Evolutionary conservation across 768 basidiomycete species (phyloP), one percentile per base, ranked within the genome.

Genomic region (Suillus weaverae): DNA sequence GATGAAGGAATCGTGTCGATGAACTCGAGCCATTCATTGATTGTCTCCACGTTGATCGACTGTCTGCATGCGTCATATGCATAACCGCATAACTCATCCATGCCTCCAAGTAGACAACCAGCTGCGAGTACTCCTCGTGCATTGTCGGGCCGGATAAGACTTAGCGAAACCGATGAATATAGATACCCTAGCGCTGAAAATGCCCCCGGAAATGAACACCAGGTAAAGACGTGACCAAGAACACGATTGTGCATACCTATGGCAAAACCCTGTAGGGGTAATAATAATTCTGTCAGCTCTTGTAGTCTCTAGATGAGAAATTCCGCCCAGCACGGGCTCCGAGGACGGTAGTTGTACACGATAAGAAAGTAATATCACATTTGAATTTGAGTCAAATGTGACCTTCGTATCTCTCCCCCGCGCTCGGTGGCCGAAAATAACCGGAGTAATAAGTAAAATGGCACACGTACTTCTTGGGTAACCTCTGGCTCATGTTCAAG

Each of bases 111-210:
- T 39, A 94, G 81, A 76, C 89, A 92, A 16, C 90, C 91, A 53
- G 93, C 90, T 54, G 94, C 92, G 59, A 97, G 86, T 44, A 94
- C 90, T 22, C 87, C 89, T 72, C 93, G 88, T 63, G 93, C 90
- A 77, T 95, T 95, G 72, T 88, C 84, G 60, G 90, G 84, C 70
- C 84, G 85, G 69, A 96, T 83, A 66, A 87, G 77, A 72, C 80
- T 84, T 68, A 92, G 77, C 59, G 90, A 90, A 65, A 87, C 80
- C 64, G 87, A 84, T 59, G 91, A 94, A 76, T 92, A 92, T 57
- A 91, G 85, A 78, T 90, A 92, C 60, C 91, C 92, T 65, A 94
- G 82, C 59, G 92, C 91, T 91, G 67, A 55, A 62, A 68, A 67
- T 41, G 63, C 62, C 30, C 22, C 59, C 66, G 62, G 67, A 67